These are phyloP conservation scores for Oryza glumipatula DNA, from an alignment of 176 grass and related monocot species.

Conservation along the genomic window DNA sequence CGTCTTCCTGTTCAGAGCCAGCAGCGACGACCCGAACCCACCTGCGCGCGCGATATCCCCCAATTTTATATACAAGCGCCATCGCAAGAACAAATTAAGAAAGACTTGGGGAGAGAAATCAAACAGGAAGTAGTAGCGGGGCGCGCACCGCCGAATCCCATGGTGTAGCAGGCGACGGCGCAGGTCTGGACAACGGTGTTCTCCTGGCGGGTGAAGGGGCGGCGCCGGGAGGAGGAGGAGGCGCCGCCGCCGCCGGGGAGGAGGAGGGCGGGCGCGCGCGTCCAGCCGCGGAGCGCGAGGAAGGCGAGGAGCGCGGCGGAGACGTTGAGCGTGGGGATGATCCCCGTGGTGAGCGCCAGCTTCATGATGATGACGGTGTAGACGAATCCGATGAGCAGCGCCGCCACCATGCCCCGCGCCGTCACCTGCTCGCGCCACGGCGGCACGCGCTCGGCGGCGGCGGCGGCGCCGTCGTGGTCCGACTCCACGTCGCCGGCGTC, in stretches of 20 bases:
- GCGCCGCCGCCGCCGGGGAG: background rate
- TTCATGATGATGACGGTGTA: constrained; percentile 91
- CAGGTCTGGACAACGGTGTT: constrained; percentile 85
- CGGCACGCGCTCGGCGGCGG: constrained; percentile 19
- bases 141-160: constrained; percentile 62
- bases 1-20: constrained; percentile 69
- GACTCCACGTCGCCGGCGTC: constrained; percentile 15
- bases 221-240: constrained; percentile 33
- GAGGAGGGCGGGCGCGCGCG: constrained; percentile 43
- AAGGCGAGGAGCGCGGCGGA: constrained; percentile 87
- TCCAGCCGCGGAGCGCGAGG: constrained; percentile 76
- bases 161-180: constrained; percentile 78
- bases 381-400: constrained; percentile 65
- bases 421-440: constrained; percentile 78
- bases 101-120: background rate
- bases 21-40: constrained; percentile 80
- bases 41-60: constrained; percentile 38
- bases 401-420: constrained; percentile 59
- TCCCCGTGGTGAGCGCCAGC: constrained; percentile 74
- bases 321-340: constrained; percentile 83
- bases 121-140: background rate
- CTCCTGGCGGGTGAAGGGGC: constrained; percentile 81
- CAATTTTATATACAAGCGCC: background rate
- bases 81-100: background rate
- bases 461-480: background rate